Evolutionary conservation across 306 rosid species (phyloP).

Genomic region (Hippophae tibetana): DNA sequence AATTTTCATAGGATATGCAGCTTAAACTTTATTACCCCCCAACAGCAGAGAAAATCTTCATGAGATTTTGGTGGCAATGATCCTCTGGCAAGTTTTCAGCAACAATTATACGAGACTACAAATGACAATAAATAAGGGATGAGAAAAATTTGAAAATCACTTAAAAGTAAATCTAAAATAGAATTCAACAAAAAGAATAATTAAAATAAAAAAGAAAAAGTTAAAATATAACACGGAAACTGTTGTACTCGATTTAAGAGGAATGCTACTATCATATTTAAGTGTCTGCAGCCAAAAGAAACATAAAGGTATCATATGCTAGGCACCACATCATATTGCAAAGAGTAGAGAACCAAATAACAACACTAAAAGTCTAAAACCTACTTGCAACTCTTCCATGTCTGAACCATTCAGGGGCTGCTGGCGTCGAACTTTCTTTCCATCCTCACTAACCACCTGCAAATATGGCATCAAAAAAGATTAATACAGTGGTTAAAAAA

Average conservation of each 20-base stretch:
- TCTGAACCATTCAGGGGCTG: conserved; percentile 59
- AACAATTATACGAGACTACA: conserved; percentile 78
- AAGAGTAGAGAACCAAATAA: conserved; percentile 5
- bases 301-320: conserved; percentile 11
- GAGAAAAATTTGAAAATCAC: conserved; percentile 12
- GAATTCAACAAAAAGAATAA: background rate
- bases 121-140: background rate
- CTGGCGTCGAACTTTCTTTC: conserved; percentile 84
- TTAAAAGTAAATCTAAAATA: background rate
- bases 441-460: conserved; percentile 86
- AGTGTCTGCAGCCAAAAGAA: background rate
- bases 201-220: too few species aligned
- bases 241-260: too few species aligned
- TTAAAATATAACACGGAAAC: too few species aligned
- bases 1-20: conserved; percentile 1
- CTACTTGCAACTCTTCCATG: conserved; percentile 89
- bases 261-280: too few species aligned
- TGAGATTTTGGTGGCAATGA: conserved; percentile 97
- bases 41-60: conserved; percentile 83
- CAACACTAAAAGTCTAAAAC: conserved; percentile 11
- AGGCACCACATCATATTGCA: conserved; percentile 8
- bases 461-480: conserved; percentile 23
- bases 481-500: conserved; percentile 5
- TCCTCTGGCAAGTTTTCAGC: conserved; percentile 99
- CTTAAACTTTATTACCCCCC: conserved; percentile 56